Conservation (phyloP, 2,329 filamentous ascomycete species). For the Colletotrichum navitas region DNA sequence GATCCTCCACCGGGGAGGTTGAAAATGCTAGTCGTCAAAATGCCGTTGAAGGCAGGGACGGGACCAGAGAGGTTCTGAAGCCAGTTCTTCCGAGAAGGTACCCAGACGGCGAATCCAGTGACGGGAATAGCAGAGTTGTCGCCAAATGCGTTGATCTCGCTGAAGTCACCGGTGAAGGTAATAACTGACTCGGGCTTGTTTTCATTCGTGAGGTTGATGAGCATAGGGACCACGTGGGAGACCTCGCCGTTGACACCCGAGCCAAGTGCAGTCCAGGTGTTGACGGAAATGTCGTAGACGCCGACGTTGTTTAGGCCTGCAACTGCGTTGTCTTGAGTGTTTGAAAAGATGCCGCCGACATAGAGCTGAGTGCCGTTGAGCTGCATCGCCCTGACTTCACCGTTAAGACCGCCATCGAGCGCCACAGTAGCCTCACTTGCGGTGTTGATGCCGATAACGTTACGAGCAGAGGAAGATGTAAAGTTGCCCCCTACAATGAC, state of each 20-base stretch:
- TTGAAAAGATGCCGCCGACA: conserved; percentile 87
- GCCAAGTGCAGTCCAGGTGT: conserved; percentile 83
- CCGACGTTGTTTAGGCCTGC: conserved; percentile 82
- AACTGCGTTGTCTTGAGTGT: conserved; percentile 72
- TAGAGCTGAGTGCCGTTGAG: conserved; percentile 77
- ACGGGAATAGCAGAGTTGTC: conserved; percentile 71
- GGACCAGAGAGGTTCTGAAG: conserved; percentile 79
- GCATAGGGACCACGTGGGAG: conserved; percentile 78
- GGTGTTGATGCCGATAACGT: conserved; percentile 81
- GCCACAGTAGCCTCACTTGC: conserved; percentile 72
- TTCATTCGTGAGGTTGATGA: conserved; percentile 80
- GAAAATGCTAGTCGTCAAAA: conserved; percentile 77
- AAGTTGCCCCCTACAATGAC: conserved; percentile 90
- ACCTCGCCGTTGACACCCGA: conserved; percentile 88
- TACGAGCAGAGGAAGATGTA: conserved; percentile 73
- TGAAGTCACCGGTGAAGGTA: conserved; percentile 84
- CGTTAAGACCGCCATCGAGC: conserved; percentile 81
- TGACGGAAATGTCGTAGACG: conserved; percentile 76
- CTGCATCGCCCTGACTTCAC: conserved; percentile 79
- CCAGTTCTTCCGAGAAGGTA: conserved; percentile 88
- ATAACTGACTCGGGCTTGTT: conserved; percentile 78
- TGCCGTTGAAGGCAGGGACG: conserved; percentile 76
- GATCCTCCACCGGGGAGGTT: conserved; percentile 72
- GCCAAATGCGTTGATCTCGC: conserved; percentile 76
- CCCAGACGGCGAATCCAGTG: conserved; percentile 89